Percentiles rank a stretch among this genome's conserved stretches.
These are phyloP conservation scores for Heritiera fomes DNA, from an alignment of 345 rosid genomes.

Conservation along the genomic window DNA sequence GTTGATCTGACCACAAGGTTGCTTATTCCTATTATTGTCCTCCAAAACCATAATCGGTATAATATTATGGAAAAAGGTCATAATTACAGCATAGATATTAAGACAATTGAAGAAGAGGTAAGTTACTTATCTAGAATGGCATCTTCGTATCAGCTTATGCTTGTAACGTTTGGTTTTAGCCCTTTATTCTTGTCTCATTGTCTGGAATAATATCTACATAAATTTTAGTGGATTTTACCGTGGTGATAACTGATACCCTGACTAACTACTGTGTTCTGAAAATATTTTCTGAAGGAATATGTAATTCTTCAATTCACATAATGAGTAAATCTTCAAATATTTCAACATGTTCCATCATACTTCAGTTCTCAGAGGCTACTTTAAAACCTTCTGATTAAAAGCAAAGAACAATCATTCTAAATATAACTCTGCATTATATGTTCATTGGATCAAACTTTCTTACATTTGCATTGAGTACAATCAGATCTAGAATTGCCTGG, in stretches of 20 bases:
- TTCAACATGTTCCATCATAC: background rate
- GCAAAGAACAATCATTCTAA: background rate
- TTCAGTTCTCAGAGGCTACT: background rate
- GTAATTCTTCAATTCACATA: too few relatives aligned
- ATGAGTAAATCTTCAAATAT: too few relatives aligned
- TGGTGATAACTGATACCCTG: background rate
- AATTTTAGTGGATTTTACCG: background rate
- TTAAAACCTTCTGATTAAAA: background rate
- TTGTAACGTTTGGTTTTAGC: slow-evolving; percentile 1
- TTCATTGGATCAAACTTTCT: slow-evolving; percentile 1
- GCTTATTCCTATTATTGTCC: slow-evolving; percentile 90
- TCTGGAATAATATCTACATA: slow-evolving; percentile 1
- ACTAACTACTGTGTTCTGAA: background rate
- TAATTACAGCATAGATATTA: slow-evolving; percentile 81
- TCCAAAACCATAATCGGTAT: slow-evolving; percentile 95
- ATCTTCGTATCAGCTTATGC: background rate
- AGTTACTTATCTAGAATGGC: slow-evolving; percentile 22
- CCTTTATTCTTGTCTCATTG: background rate
- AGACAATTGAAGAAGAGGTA: slow-evolving; percentile 87
- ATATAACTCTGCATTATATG: background rate
- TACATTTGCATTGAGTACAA: background rate
- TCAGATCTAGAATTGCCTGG: background rate
- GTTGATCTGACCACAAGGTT: slow-evolving; percentile 88
- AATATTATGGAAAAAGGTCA: slow-evolving; percentile 85
- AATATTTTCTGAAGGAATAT: too few relatives aligned